Conservation (phyloP, 345 rosid species). For the Arabidopsis suecica region DNA sequence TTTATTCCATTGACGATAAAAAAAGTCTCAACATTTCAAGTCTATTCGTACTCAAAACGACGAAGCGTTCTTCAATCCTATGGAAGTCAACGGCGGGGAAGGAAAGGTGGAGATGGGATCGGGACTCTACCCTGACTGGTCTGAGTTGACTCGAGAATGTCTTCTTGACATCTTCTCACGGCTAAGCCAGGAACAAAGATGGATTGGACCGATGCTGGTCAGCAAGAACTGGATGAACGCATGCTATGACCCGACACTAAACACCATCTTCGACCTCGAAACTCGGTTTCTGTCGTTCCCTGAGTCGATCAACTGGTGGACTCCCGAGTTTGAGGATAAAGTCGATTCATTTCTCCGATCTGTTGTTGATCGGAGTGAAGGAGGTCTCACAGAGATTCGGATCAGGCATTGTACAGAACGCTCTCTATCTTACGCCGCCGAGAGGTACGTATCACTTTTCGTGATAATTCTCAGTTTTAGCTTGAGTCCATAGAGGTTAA, state of each 20-base stretch:
- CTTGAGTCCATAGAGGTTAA: not conserved
- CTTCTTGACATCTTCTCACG: conserved; percentile 69
- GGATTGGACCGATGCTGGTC: conserved; percentile 70
- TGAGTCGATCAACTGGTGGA: conserved; percentile 70
- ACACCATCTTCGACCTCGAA: conserved; percentile 65
- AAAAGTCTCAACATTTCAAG: not conserved
- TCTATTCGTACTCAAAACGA: not conserved
- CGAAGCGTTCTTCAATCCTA: not conserved
- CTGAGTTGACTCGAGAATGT: conserved; percentile 72
- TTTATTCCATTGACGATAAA: too few relatives aligned
- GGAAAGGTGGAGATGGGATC: conserved; percentile 29
- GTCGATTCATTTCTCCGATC: conserved; percentile 68
- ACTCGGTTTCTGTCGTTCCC: conserved; percentile 51
- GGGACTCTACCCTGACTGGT: conserved; percentile 54
- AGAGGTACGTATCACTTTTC: conserved; percentile 50
- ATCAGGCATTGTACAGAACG: conserved; percentile 77
- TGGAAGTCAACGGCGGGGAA: conserved; percentile 16
- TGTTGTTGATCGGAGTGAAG: conserved; percentile 60
- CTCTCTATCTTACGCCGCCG: conserved; percentile 61
- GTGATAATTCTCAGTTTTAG: too few relatives aligned
- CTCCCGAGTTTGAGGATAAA: conserved; percentile 62
- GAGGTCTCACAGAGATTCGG: conserved; percentile 57
- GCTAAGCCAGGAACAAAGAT: conserved; percentile 60
- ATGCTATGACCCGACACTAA: conserved; percentile 65
- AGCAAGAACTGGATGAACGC: conserved; percentile 73